These are phyloP conservation scores for Bipolaris zeicola DNA, from an alignment of 2,329 filamentous ascomycete species.

Conservation along the genomic window DNA sequence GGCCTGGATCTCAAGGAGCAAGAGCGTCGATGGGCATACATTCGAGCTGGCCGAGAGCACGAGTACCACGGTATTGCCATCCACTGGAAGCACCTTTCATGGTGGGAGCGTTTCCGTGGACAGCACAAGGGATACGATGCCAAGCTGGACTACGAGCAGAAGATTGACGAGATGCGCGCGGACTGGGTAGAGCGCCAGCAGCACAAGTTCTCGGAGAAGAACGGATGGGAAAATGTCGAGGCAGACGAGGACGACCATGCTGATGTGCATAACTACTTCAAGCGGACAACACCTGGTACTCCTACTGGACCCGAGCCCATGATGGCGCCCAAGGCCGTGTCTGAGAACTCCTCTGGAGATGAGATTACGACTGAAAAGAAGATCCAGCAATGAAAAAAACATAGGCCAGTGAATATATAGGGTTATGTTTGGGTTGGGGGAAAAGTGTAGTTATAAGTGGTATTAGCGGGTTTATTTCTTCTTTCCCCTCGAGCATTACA, in stretches of 20 bases:
- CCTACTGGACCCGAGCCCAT: slow-evolving; percentile 20
- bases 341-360: slow-evolving; percentile 19
- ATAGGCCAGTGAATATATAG: neutral
- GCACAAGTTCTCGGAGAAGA: slow-evolving; percentile 49
- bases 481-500: slow-evolving; percentile 1
- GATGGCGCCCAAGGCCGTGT: slow-evolving; percentile 25
- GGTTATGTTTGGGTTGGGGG: neutral
- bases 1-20: slow-evolving; percentile 97
- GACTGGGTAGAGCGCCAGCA: slow-evolving; percentile 63
- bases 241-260: slow-evolving; percentile 38
- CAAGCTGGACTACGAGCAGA: slow-evolving; percentile 76
- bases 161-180: slow-evolving; percentile 78
- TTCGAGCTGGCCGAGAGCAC: slow-evolving; percentile 74
- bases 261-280: slow-evolving; percentile 46
- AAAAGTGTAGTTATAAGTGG: neutral
- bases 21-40: slow-evolving; percentile 89
- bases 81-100: slow-evolving; percentile 82
- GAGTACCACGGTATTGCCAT: slow-evolving; percentile 95
- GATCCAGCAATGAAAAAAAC: neutral
- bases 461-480: slow-evolving; percentile 3
- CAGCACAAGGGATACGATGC: slow-evolving; percentile 79
- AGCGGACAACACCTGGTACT: slow-evolving; percentile 28
- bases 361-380: slow-evolving; percentile 15
- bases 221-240: slow-evolving; percentile 33
- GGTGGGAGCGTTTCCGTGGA: slow-evolving; percentile 84